A percentile compares a stretch with the other conserved stretches of the same genome.
Evolutionary conservation across 2,329 filamentous ascomycete species (phyloP).

Genomic region (Cordyceps sp.): DNA sequence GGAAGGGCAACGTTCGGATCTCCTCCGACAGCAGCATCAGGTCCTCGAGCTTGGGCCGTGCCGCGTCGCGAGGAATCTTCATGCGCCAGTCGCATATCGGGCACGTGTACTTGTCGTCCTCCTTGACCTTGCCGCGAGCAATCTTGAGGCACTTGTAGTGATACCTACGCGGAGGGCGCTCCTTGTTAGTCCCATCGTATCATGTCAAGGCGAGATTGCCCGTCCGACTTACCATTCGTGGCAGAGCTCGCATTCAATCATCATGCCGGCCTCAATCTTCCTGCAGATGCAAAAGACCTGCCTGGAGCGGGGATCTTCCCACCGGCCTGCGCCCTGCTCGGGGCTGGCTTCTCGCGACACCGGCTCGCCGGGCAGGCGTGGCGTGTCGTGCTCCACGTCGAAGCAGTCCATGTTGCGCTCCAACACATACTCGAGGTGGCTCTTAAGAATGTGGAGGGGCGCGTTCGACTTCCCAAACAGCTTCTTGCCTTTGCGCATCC

Average conservation of each 20-base stretch:
- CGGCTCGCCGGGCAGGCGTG: constrained; percentile 78
- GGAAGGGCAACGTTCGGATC: constrained; percentile 67
- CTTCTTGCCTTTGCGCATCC: constrained; percentile 98
- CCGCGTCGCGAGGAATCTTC: constrained; percentile 90
- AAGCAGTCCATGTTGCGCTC: constrained; percentile 86
- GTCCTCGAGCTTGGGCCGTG: constrained; percentile 87
- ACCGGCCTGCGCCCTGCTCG: constrained; percentile 33
- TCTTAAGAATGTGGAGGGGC: constrained; percentile 84
- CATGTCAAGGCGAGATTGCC: neutral
- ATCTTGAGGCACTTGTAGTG: constrained; percentile 98
- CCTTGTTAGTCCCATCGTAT: constrained; percentile 1
- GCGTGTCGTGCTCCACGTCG: constrained; percentile 69
- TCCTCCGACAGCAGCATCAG: constrained; percentile 73
- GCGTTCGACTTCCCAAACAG: constrained; percentile 97
- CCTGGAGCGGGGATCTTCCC: constrained; percentile 43
- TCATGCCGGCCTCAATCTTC: constrained; percentile 87
- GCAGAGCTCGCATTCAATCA: constrained; percentile 98
- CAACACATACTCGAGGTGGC: constrained; percentile 84
- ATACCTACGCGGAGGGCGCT: constrained; percentile 42
- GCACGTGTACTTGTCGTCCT: constrained; percentile 96
- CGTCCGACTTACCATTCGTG: constrained; percentile 67
- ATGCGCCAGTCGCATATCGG: constrained; percentile 96
- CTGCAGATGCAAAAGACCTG: constrained; percentile 98
- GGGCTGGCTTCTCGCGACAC: constrained; percentile 65
- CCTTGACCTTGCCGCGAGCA: constrained; percentile 91